These are phyloP conservation scores for Hibiscus mutabilis DNA, from an alignment of 345 rosid genomes.

Conservation along the genomic window DNA sequence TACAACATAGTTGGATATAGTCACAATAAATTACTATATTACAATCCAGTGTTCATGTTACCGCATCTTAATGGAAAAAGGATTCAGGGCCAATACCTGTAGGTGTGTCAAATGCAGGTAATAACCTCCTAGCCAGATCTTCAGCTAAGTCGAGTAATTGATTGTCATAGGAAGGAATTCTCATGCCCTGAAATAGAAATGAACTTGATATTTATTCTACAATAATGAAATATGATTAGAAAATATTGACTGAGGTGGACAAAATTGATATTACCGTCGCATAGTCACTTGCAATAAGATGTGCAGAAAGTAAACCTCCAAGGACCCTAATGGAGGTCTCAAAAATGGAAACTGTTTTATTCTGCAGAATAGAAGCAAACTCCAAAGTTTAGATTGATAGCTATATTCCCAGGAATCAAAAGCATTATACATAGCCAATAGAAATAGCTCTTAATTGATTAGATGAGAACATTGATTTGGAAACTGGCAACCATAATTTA, in stretches of 20 bases:
- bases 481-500: not conserved
- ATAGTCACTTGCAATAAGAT: slow-evolving; percentile 93
- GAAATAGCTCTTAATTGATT: not conserved
- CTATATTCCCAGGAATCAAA: not conserved
- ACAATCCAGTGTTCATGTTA: not conserved
- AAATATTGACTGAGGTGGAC: slow-evolving; percentile 8
- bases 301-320: slow-evolving; percentile 98
- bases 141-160: slow-evolving; percentile 75
- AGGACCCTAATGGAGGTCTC: slow-evolving; percentile 89
- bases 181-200: slow-evolving; percentile 64
- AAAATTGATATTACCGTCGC: slow-evolving; percentile 57
- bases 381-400: slow-evolving; percentile 13
- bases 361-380: slow-evolving; percentile 43
- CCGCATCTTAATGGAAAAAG: not conserved
- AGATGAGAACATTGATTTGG: not conserved
- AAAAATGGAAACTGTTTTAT: slow-evolving; percentile 90
- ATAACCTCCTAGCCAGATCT: slow-evolving; percentile 72
- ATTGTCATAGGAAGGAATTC: slow-evolving; percentile 71
- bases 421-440: not conserved
- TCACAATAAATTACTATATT: slow-evolving; percentile 8
- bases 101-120: slow-evolving; percentile 98
- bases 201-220: slow-evolving; percentile 1
- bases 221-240: not conserved
- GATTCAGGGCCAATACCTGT: slow-evolving; percentile 45
- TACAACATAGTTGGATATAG: slow-evolving; percentile 10